Base-by-base conservation (phyloP, 2,329 filamentous ascomycete genomes). In the Thermomyces lanuginosus region DNA sequence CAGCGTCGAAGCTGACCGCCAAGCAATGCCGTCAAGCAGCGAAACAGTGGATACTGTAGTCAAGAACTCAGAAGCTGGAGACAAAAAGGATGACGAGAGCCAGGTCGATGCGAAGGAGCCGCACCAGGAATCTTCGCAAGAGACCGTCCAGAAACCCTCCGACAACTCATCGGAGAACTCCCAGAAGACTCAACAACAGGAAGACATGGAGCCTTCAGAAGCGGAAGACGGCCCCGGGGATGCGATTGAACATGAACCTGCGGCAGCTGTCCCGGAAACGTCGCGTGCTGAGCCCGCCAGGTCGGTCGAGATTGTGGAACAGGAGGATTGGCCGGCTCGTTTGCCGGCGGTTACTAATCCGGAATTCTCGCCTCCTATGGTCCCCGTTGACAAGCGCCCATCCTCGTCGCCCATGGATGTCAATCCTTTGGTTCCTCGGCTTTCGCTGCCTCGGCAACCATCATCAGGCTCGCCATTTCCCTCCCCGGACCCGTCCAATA, bases 381-480 rank as follows among this genome's bases (percentile, higher is more conserved):
- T 51, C 8, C 42, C 46, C 16, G 31, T 49, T 31, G 51, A 55
- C 20, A 57, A 53, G 28, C 51, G 51, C 9, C 52, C 56, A 19
- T 39, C 43, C n/a, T 55, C 56, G 15, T 57, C 56, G 7, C 52
- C 57, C 4, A 40, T 55, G 15, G 49, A 57, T 23, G 45, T 58
- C 16, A 33, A 22, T 10, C 48, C 49, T 23, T 47, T 39, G 22
- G 46, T 53, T n/a, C 49, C 58, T 14, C 50, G 46, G 15, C 47
- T 57, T 21, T 48, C 51, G 11, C 49, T 56, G 4, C 51, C 49
- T 9, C 45, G 47, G 4, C 41, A 46, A 17, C 51, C 49, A 7
- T 47, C 48, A 5, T 53, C 53, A 29, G n/a, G n/a, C n/a, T 57
- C 56, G 6, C 49, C 54, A 6, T 56, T 59, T 24, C 58, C 59